Percentiles rank a stretch among this genome's conserved stretches.
phyloP scores from a whole-genome alignment of 2,329 filamentous ascomycete genomes.

The Pyrenochaeta sp. region DNA sequence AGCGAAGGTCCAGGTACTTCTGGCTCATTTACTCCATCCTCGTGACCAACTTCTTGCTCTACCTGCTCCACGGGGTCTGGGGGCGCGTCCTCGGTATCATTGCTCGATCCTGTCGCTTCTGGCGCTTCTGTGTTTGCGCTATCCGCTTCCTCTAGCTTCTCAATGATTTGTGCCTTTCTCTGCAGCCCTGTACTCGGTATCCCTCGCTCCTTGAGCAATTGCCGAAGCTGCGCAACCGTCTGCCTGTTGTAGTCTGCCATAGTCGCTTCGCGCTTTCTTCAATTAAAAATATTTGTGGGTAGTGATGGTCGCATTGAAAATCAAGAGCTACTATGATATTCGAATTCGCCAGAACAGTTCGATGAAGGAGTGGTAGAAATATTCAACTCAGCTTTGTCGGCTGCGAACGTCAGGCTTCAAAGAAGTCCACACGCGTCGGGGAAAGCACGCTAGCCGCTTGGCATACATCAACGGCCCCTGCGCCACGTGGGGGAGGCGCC shows the following conservation, averaged over 20 bases:
- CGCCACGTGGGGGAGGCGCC: slow-evolving; percentile 9
- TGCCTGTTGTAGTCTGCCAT: slow-evolving; percentile 57
- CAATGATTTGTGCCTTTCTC: slow-evolving; percentile 58
- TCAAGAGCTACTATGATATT: background rate
- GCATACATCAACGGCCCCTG: slow-evolving; percentile 11
- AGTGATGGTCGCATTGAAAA: slow-evolving; percentile 5
- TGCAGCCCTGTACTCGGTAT: slow-evolving; percentile 57
- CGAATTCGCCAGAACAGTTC: background rate
- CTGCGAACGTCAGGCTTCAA: slow-evolving; percentile 19
- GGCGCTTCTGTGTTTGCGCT: slow-evolving; percentile 14
- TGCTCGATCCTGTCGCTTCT: slow-evolving; percentile 11
- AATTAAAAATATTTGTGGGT: background rate
- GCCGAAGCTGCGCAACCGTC: slow-evolving; percentile 57
- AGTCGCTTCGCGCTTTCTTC: background rate
- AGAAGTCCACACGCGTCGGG: slow-evolving; percentile 15
- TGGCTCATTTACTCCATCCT: slow-evolving; percentile 1
- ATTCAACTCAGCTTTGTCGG: slow-evolving; percentile 5
- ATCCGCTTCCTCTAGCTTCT: slow-evolving; percentile 52
- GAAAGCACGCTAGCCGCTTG: slow-evolving; percentile 13
- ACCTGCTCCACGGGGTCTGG: slow-evolving; percentile 7
- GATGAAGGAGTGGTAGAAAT: slow-evolving; percentile 1
- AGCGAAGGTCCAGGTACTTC: slow-evolving; percentile 24
- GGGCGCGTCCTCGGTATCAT: slow-evolving; percentile 11
- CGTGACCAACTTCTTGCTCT: slow-evolving; percentile 11
- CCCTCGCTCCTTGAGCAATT: slow-evolving; percentile 56